A percentile compares a stretch with the other conserved stretches of the same genome.
Evolutionary conservation across 169 alveolate species (phyloP).

Genomic region (Babesia bigemina): DNA sequence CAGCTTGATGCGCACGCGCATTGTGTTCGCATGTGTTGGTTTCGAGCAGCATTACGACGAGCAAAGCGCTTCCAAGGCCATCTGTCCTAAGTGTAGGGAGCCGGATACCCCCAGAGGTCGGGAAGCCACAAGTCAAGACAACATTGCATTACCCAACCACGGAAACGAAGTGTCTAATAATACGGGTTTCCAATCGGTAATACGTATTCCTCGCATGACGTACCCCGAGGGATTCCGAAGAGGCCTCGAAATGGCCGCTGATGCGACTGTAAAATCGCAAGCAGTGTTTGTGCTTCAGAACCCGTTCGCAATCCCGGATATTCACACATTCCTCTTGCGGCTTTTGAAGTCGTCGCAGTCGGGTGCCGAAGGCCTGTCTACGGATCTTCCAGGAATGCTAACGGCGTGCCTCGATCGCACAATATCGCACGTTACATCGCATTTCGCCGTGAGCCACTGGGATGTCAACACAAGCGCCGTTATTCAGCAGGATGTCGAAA

Average conservation of each 20-base stretch:
- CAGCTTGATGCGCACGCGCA: background rate
- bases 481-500: background rate
- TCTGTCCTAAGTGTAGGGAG: background rate
- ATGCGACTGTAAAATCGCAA: background rate
- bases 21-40: constrained; percentile 56
- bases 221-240: constrained; percentile 15
- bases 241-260: constrained; percentile 9
- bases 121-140: background rate
- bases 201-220: background rate
- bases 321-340: background rate
- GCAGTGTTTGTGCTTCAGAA: constrained; percentile 1
- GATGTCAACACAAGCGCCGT: background rate
- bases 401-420: background rate
- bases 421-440: background rate
- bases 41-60: constrained; percentile 26
- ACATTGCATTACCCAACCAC: background rate
- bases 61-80: no score
- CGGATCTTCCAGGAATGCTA: background rate
- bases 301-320: constrained; percentile 19
- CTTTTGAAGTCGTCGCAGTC: background rate
- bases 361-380: background rate
- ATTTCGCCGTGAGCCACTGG: constrained; percentile 15
- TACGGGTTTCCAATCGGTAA: background rate
- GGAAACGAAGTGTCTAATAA: background rate
- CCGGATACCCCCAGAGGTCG: background rate